Base-by-base conservation (phyloP, 1,284 basidiomycete species). In the Rhodotorula sp. region DNA sequence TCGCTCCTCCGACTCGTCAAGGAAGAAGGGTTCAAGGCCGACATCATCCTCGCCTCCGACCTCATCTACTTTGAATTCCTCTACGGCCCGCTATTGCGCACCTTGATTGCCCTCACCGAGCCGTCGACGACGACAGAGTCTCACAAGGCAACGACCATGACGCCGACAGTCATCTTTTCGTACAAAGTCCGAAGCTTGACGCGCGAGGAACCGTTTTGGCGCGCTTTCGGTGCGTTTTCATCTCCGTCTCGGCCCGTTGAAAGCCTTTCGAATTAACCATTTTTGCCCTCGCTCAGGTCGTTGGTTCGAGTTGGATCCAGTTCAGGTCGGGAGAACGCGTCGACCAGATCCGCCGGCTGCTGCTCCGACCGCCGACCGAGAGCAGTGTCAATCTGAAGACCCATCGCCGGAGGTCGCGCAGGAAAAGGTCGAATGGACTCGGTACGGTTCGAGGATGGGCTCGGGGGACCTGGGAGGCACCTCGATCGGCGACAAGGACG, bases 131-230 rank as follows among this genome's bases (percentile, higher is more conserved):
- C 12, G 3, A 18, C 26, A 12, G 57, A 10, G 14, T 0, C 3
- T 34, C 34, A 26, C n/a, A 5, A 4, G 23, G 21, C 26, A 48
- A 52, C n/a, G 14, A 51, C 26, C 16, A 21, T 6, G n/a, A 23
- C 29, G 16, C 47, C 70, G 1, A 58, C 15, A 20, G 54, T 73
- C 16, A 3, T 75, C 3, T 74, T 74, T 23, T 62, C 64, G 21
- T 72, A 92, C 85, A 91, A 89, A 81, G 84, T 91, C 57, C 88
- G 91, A 49, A 91, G 90, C 71, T 83, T 92, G 54, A 75, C 85
- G 3, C 92, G 91, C 77, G 92, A 93, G 79, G 84, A 87, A 2
- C 84, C 88, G 0, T 94, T 93, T 80, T 93, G 91, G 91, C 83
- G 85, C 18, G 88, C 89, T 0, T 90, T 94, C 74, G 91, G 91